Base-by-base conservation (phyloP, 345 rosid genomes). In the Durio zibethinus region DNA sequence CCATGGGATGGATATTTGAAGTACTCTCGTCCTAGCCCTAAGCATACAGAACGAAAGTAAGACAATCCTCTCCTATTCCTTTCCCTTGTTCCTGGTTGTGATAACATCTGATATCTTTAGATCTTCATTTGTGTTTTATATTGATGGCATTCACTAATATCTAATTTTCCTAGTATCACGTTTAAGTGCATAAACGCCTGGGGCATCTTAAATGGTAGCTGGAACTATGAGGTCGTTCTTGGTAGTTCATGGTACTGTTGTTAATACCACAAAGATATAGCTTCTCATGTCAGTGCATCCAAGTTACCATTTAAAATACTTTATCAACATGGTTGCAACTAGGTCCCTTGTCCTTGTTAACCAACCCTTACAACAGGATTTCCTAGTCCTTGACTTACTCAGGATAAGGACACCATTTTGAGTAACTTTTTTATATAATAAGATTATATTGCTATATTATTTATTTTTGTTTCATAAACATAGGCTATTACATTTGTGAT, bases 1-100 rank as follows among this genome's bases (percentile, higher is more conserved):
- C 97, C 97, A 38, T 96, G 99, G 99, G 99, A 96, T 87, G 97
- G 99, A 80, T 96, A 93, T 83, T 82, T 96, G 81, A 96, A 96
- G 85, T 90, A 93, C 60, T 86, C 99, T 10, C 88, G 95, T 40
- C 99, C 99, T 42, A 93, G 97, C 85, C 90, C 99, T 9, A 96
- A 92, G 80, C 99, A 93, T 73, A 90, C 94, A 78, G 98, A 96
- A 83, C 85, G 81, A 81, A 96, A 96, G 99, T 96, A 96, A 90
- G 92, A 82, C 61, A 59, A 81, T 18, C 50, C 59, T 60, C 52
- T 36, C 18, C 31, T 23, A 5, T 76, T 77, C 82, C 57, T 38
- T 78, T 11, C 31, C 33, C 65, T 35, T 36, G 56, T 9, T 61
- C 71, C 14, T 18, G 2, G 45, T 43, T 27, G 20, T 65, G 52